Conservation (phyloP, 2,329 filamentous ascomycete species). For the Thermothelomyces thermophilus region DNA sequence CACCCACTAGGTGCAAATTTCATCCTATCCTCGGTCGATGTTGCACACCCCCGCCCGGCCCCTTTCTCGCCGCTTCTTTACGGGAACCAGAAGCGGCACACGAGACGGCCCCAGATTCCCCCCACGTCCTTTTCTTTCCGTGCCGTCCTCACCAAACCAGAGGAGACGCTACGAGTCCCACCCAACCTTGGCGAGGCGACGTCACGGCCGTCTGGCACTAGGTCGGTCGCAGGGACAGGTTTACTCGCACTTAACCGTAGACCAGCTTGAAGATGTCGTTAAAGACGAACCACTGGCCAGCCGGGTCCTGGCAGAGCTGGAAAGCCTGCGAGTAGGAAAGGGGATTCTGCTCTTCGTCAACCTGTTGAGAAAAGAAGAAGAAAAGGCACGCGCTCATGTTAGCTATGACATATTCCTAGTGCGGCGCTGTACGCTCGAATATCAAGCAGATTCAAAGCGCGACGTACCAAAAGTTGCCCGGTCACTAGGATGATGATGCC, state of each 20-base stretch:
- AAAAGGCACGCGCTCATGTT: neutral
- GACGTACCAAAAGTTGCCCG: conserved; percentile 69
- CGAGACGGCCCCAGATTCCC: neutral
- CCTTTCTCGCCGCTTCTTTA: neutral
- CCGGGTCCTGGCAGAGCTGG: conserved; percentile 65
- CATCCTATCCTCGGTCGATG: too few species aligned
- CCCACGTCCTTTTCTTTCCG: neutral
- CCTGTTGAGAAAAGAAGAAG: conserved; percentile 40
- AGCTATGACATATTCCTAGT: neutral
- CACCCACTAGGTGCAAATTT: too few species aligned
- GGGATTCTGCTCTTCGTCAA: conserved; percentile 76
- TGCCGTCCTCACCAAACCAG: neutral
- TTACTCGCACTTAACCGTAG: conserved; percentile 45
- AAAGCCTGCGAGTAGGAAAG: conserved; percentile 92
- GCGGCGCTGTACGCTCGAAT: neutral
- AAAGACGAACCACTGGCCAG: conserved; percentile 73
- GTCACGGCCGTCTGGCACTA: neutral
- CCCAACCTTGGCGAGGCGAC: conserved; percentile 1
- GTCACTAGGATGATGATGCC: conserved; percentile 84
- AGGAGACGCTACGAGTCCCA: neutral
- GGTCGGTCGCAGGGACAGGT: neutral
- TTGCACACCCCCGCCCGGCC: neutral
- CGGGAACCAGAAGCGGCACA: neutral
- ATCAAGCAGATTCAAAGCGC: neutral
- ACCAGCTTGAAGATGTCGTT: conserved; percentile 95